phyloP scores from a whole-genome alignment of 2,329 filamentous ascomycete species.

The Hypoxylon sp. region DNA sequence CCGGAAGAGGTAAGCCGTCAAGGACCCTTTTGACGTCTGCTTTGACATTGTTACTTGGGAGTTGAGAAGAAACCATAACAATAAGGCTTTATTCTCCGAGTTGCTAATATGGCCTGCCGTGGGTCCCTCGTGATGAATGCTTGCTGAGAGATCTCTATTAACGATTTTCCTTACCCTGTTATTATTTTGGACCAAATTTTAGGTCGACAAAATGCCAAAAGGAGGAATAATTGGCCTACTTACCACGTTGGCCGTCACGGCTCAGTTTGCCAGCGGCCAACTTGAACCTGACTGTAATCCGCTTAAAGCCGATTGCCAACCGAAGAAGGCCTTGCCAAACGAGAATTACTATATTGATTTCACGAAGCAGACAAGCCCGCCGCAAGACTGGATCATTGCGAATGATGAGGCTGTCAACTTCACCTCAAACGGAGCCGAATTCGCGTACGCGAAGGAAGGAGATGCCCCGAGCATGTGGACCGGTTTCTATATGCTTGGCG shows the following conservation, averaged over 20 bases:
- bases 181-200: slow-evolving; percentile 41
- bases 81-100: slow-evolving; percentile 52
- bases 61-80: slow-evolving; percentile 42
- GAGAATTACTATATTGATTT: slow-evolving; percentile 54
- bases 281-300: slow-evolving; percentile 54
- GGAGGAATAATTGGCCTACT: slow-evolving; percentile 47
- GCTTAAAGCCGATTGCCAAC: slow-evolving; percentile 48
- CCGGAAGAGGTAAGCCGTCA: slow-evolving; percentile 49
- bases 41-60: slow-evolving; percentile 48
- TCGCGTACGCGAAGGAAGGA: slow-evolving; percentile 51
- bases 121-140: slow-evolving; percentile 10
- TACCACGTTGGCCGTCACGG: slow-evolving; percentile 45
- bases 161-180: slow-evolving; percentile 37
- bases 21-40: slow-evolving; percentile 44
- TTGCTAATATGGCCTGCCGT: slow-evolving; percentile 46
- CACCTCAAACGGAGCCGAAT: slow-evolving; percentile 51
- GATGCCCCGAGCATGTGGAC: slow-evolving; percentile 54
- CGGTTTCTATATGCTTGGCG: slow-evolving; percentile 54
- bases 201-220: slow-evolving; percentile 48
- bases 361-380: slow-evolving; percentile 48
- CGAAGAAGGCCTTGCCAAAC: slow-evolving; percentile 50
- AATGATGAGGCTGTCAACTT: slow-evolving; percentile 50
- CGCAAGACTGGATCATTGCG: slow-evolving; percentile 50
- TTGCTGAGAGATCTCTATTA: slow-evolving; percentile 17
- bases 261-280: slow-evolving; percentile 48